Evolutionary conservation across 164 flowering plant species (phyloP), one percentile per base, ranked within the genome.

Genomic region (Sedum album): DNA sequence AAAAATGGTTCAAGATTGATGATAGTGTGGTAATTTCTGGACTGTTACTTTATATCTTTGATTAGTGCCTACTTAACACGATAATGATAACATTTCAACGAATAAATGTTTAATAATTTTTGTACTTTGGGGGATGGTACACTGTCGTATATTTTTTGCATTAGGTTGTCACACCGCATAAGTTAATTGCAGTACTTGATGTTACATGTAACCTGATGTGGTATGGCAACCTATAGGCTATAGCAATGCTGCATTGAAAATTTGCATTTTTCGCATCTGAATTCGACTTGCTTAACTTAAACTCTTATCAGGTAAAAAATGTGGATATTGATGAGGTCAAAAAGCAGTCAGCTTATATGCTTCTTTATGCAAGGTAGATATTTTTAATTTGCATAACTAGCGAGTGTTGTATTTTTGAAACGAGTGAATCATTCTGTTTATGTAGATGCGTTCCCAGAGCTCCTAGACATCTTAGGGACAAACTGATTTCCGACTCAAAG

Each of bases 361-460:
- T n/a, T n/a, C n/a, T n/a, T n/a, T n/a, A n/a, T n/a, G n/a, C n/a
- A n/a, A n/a, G n/a, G n/a, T n/a, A n/a, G 15, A 25, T 0, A 48
- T 7, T 23, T 23, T 55, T 23, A 25, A 55, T 25, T 55, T 14
- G 25, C 5, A 25, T 26, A 55, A 7, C 8, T 53, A 25, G 23
- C 31, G 25, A 55, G 14, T 31, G 20, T 23, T 55, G 30, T 0
- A 13, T 48, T 5, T 48, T 8, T 55, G 17, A 31, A 55, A 25
- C 31, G 25, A 7, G 2, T 25, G 0, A 9, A 7, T 55, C 14
- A 55, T 25, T 55, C 30, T 4, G 31, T 26, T 55, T 55, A 23
- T n/a, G 9, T 69, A 91, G 97, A 85, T 84, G 80, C 82, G 88
- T 89, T 2, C 92, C 96, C 3, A 83, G 93, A 74, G 86, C 87